A percentile compares a stretch with the other conserved stretches of the same genome.
Conservation (phyloP, 192 early-diverging fungal species). For the Mortierella antarctica region DNA sequence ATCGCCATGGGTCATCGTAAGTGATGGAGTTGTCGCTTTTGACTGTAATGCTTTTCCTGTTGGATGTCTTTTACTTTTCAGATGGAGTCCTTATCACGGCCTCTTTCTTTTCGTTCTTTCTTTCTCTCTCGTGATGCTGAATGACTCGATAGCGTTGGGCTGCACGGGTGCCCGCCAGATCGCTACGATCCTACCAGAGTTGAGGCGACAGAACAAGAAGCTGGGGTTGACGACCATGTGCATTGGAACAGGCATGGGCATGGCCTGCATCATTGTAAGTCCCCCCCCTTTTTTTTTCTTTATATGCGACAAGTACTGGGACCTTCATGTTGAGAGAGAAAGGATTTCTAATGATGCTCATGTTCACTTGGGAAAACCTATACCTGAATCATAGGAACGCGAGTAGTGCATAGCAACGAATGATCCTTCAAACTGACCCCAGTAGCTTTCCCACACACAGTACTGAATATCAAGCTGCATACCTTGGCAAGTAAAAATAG, state of each 20-base stretch:
- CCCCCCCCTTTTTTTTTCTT: too few relatives aligned
- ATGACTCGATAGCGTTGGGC: slow-evolving; percentile 75
- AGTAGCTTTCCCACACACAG: too few relatives aligned
- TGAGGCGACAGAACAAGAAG: slow-evolving; percentile 57
- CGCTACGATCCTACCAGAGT: slow-evolving; percentile 90
- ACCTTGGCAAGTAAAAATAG: too few relatives aligned
- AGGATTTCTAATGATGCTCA: too few relatives aligned
- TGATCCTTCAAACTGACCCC: too few relatives aligned
- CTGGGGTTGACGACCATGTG: slow-evolving; percentile 56
- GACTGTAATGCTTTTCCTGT: too few relatives aligned
- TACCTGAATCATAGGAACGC: too few relatives aligned
- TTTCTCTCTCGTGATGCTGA: slow-evolving; percentile 72
- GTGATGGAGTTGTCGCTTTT: background rate
- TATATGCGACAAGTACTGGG: too few relatives aligned
- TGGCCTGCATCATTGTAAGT: background rate
- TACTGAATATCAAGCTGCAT: too few relatives aligned
- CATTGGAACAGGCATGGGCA: slow-evolving; percentile 51
- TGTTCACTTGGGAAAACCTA: too few relatives aligned
- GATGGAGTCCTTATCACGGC: background rate
- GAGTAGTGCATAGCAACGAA: too few relatives aligned
- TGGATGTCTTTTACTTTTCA: background rate
- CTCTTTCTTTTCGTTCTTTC: slow-evolving; percentile 54
- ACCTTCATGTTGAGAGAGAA: too few relatives aligned
- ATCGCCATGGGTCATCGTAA: slow-evolving; percentile 46
- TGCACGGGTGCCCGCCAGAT: slow-evolving; percentile 96